phyloP scores from a whole-genome alignment of 768 basidiomycete genomes.

The Podaxis sp. region DNA sequence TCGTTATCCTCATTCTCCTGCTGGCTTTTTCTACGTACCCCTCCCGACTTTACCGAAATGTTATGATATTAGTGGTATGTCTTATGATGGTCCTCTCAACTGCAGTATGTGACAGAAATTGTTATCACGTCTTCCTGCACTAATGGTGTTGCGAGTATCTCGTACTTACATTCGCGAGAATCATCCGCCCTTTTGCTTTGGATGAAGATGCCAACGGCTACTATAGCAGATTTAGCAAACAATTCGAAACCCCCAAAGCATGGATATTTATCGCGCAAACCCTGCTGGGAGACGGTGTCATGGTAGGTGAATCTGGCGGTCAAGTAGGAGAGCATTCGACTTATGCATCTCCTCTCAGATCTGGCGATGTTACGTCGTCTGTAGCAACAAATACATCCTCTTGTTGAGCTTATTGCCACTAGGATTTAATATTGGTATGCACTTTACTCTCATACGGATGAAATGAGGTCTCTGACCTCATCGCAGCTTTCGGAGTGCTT shows the following conservation, averaged over 20 bases:
- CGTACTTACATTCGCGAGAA: not conserved
- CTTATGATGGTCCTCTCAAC: not conserved
- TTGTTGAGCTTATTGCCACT: not conserved
- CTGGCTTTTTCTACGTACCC: not conserved
- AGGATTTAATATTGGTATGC: not conserved
- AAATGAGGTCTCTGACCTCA: not conserved
- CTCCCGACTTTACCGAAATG: not conserved
- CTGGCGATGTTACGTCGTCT: conserved; percentile 6
- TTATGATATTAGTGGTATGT: not conserved
- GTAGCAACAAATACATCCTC: not conserved
- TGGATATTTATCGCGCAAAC: not conserved
- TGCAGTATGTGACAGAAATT: not conserved
- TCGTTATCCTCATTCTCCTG: not conserved
- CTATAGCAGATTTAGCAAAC: not conserved
- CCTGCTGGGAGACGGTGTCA: conserved; percentile 6
- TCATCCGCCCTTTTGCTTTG: not conserved
- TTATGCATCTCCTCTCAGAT: not conserved
- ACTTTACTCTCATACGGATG: not conserved
- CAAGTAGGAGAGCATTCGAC: not conserved
- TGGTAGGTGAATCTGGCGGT: not conserved
- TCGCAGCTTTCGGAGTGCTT: not conserved
- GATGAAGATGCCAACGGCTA: not conserved
- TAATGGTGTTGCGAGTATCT: not conserved
- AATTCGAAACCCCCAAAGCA: conserved; percentile 6
- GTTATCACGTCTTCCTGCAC: not conserved